Percentiles rank a stretch among this genome's conserved stretches.
Conservation (phyloP, 805 yeast species). For the Yarrowia deformans region DNA sequence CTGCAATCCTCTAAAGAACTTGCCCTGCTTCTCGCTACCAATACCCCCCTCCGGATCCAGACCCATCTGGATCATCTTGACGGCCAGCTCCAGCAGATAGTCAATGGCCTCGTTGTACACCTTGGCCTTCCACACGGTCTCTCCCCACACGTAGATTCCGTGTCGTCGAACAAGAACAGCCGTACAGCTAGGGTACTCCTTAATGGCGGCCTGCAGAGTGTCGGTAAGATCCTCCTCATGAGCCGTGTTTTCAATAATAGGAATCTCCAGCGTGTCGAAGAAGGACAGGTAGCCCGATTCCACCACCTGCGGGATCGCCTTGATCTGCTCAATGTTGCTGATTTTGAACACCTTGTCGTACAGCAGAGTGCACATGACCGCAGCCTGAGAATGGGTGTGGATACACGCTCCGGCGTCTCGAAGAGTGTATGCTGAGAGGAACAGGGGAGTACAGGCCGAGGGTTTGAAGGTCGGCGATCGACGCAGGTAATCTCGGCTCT, state of each 20-base stretch:
- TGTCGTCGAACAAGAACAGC: constrained; percentile 93
- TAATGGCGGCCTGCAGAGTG: constrained; percentile 67
- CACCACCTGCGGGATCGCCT: constrained; percentile 79
- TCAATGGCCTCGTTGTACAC: constrained; percentile 92
- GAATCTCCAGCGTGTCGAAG: constrained; percentile 78
- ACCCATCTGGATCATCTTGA: constrained; percentile 78
- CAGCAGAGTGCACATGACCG: constrained; percentile 79
- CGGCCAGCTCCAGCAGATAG: constrained; percentile 82
- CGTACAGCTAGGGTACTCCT: constrained; percentile 74
- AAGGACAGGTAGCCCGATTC: constrained; percentile 73
- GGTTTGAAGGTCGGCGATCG: constrained; percentile 77
- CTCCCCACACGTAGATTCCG: constrained; percentile 98
- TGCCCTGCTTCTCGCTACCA: constrained; percentile 45
- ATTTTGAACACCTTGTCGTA: constrained; percentile 76
- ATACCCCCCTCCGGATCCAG: constrained; percentile 53
- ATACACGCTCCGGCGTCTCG: constrained; percentile 90
- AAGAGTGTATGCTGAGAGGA: constrained; percentile 70
- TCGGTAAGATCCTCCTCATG: constrained; percentile 81
- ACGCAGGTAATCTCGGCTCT: constrained; percentile 60
- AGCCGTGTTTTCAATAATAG: constrained; percentile 90
- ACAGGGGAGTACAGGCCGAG: constrained; percentile 93
- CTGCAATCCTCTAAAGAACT: constrained; percentile 15
- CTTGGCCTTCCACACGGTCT: constrained; percentile 89
- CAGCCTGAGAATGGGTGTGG: constrained; percentile 91
- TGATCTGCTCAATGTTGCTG: constrained; percentile 86